These are phyloP conservation scores for Pseudotsuga menziesii DNA, from an alignment of 75 land plant species.

Conservation along the genomic window DNA sequence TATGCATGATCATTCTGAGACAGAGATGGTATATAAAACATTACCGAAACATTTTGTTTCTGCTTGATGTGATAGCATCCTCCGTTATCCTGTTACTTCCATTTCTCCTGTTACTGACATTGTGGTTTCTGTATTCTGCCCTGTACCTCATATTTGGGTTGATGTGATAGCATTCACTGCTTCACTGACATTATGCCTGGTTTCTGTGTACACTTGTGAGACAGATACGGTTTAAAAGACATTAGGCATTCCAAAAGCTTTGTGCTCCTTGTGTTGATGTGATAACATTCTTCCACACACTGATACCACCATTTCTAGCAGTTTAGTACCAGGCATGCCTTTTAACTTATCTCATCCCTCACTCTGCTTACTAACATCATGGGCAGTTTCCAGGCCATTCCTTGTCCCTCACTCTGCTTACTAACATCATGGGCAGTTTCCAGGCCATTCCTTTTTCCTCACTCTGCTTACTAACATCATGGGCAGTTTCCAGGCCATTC, in stretches of 20 bases:
- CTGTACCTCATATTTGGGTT: too few species aligned
- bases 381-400: background rate
- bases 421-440: background rate
- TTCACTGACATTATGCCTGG: too few species aligned
- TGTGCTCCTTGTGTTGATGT: too few species aligned
- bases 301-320: background rate
- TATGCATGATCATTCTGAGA: background rate
- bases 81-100: too few species aligned
- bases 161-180: too few species aligned
- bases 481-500: background rate
- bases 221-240: too few species aligned
- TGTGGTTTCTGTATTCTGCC: too few species aligned
- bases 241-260: too few species aligned
- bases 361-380: background rate
- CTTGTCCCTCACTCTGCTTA: background rate
- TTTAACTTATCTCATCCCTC: background rate
- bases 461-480: background rate
- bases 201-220: too few species aligned
- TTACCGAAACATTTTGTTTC: too few species aligned
- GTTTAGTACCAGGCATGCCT: background rate
- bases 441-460: background rate
- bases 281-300: background rate
- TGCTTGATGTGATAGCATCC: too few species aligned
- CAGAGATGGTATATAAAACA: background rate
- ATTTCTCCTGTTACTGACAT: too few species aligned